Base-by-base conservation (phyloP, 352 stramenopile species). In the Thalassiosira hispida region DNA sequence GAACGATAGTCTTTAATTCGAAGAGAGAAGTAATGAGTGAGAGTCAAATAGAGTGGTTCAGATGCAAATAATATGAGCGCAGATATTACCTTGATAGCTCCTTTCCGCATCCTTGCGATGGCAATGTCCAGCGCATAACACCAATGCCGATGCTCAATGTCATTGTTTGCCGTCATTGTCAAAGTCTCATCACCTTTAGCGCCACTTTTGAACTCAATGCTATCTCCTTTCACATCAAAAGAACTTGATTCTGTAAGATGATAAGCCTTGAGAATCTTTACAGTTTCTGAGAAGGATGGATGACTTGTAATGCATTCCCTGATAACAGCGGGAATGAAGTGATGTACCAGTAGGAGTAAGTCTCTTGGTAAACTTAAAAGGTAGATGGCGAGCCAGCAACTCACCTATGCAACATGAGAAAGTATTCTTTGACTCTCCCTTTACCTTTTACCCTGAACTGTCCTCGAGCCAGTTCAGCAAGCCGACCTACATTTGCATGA, bases 301-400 rank as follows among this genome's bases (percentile, higher is more conserved):
- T 81, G 73, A 56, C 33, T 35, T 55, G 73, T 81, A 27, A 81
- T 81, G 27, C 73, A 75, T 63, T 81, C 64, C 22, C 73, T 81
- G 38, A n/a, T n/a, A 38, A 38, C 3, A 38, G 8, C n/a, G 51
- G 31, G 23, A 35, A 27, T 16, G 42, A 52, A 23, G 14, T 52
- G 14, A 16, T 23, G 18, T n/a, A n/a, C n/a, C n/a, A n/a, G n/a
- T n/a, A n/a, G n/a, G n/a, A n/a, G n/a, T n/a, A n/a, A n/a, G n/a
- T n/a, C n/a, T n/a, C n/a, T n/a, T n/a, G n/a, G n/a, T n/a, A n/a
- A n/a, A n/a, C n/a, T n/a, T n/a, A n/a, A n/a, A n/a, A n/a, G n/a
- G n/a, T n/a, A n/a, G n/a, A n/a, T n/a, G n/a, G n/a, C n/a, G n/a
- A n/a, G n/a, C n/a, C n/a, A n/a, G n/a, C n/a, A n/a, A 33, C 72